Conservation (phyloP, 306 rosid genomes). For the Citrullus mucosospermus region DNA sequence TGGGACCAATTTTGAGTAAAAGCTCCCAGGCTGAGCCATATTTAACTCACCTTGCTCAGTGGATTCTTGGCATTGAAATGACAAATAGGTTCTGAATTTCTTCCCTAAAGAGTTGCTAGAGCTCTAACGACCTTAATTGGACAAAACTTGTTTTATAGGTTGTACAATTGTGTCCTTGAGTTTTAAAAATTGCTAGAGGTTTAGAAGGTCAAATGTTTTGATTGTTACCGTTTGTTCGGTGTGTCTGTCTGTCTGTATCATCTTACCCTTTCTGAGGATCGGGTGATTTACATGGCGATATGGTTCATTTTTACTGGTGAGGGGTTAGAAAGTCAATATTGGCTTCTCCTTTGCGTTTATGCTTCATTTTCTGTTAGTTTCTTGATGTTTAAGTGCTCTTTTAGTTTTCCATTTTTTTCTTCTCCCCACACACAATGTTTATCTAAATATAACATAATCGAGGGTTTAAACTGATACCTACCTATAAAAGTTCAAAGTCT, state of each 20-base stretch:
- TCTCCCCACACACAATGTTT: too few species aligned
- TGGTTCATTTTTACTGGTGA: background rate
- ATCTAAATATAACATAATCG: too few species aligned
- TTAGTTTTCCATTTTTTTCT: background rate
- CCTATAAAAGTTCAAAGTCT: too few species aligned
- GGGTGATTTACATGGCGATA: background rate
- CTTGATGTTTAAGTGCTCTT: background rate
- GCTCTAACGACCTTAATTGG: too few species aligned
- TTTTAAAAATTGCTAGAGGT: background rate
- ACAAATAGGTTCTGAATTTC: conserved; percentile 23
- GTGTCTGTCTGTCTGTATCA: background rate
- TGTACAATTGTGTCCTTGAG: too few species aligned
- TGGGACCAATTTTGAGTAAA: conserved; percentile 64
- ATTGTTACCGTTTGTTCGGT: background rate
- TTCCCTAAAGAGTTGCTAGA: background rate
- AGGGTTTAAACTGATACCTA: too few species aligned
- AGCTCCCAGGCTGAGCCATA: conserved; percentile 83
- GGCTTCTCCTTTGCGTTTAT: background rate
- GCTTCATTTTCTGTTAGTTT: background rate
- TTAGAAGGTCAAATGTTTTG: background rate
- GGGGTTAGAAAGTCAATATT: background rate
- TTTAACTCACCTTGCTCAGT: conserved; percentile 72
- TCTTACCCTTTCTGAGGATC: background rate
- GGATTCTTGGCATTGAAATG: conserved; percentile 63
- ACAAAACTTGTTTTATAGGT: too few species aligned